Evolutionary conservation across 1,284 basidiomycete species (phyloP).

Genomic region (Ustilago curta): DNA sequence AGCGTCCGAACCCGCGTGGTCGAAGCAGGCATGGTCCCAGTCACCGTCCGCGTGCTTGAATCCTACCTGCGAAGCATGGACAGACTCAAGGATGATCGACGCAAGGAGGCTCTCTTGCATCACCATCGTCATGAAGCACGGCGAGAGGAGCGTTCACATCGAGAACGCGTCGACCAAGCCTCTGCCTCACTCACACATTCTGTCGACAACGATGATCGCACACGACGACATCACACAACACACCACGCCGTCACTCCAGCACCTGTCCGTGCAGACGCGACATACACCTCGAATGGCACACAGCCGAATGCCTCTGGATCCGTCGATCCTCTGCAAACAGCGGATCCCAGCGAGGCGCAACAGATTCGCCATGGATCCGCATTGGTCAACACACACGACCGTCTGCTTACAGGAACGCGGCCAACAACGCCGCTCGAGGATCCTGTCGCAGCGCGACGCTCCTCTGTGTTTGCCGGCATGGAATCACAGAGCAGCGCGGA

Average conservation of each 20-base stretch:
- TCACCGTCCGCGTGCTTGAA: constrained; percentile 93
- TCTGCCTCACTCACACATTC: constrained; percentile 15
- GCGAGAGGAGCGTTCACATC: constrained; percentile 34
- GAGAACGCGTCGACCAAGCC: constrained; percentile 23
- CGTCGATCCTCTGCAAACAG: constrained; percentile 1
- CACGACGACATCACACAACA: constrained; percentile 21
- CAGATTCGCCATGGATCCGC: constrained; percentile 6
- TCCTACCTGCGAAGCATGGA: constrained; percentile 75
- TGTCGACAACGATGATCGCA: constrained; percentile 12
- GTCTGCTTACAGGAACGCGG: constrained; percentile 32
- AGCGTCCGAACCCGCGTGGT: constrained; percentile 86
- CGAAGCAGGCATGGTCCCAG: constrained; percentile 92
- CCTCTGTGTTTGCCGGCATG: constrained; percentile 42
- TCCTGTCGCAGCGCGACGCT: constrained; percentile 33
- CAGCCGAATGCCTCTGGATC: not conserved
- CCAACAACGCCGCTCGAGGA: constrained; percentile 51
- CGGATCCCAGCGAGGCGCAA: constrained; percentile 9
- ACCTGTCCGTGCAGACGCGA: not conserved
- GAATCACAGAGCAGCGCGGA: constrained; percentile 40
- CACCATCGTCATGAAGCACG: constrained; percentile 45
- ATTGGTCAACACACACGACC: constrained; percentile 7
- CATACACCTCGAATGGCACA: constrained; percentile 2
- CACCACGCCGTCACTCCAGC: constrained; percentile 7
- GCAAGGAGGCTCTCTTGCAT: constrained; percentile 34
- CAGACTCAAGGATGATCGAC: constrained; percentile 43